Evolutionary conservation across 1,284 basidiomycete genomes (phyloP), one percentile per base, ranked within the genome.

Genomic region (Ceratobasidium sp.): DNA sequence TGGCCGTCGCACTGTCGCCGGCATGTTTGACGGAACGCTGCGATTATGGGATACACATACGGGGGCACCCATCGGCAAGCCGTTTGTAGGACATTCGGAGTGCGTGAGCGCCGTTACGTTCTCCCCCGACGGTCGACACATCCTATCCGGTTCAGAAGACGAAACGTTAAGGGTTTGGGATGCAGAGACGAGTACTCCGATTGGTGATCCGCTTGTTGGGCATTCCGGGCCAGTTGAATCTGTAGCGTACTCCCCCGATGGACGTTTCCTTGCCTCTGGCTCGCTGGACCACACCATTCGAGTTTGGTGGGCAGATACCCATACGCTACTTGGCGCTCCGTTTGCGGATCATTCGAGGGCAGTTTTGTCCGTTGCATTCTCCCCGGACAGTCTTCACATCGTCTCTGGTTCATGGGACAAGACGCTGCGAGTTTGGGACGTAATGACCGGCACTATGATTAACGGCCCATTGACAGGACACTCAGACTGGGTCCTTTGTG

Each of bases 241-340:
- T 8, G 69, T 77, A 13, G 68, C 76, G 15, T 37, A 54, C 32
- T 77, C 76, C 15, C 54, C 69, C 5, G 44, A 77, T 43, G 52
- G 70, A 4, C n/a, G 11, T 25, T 11, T 19, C 25, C 65, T 77
- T 22, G 76, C 34, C n/a, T 67, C 70, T 25, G 70, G 71, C 17
- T 44, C 64, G 17, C 3, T 52, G 2, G 64, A 77, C 40, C 17
- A 49, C 2, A 51, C 71, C 4, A 25, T 77, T n/a, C 64, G 71
- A 34, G 2, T 77, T 6, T 77, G 77, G 77, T 44, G 76, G 57
- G 73, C 73, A 34, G 37, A 68, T 11, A 61, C 75, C 8, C 25
- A 22, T 43, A 22, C 37, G 0, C 19, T 13, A 8, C n/a, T 68
- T 7, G 61, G 46, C 13, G 34, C 7, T 2, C 17, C 62, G 4